Conservation (phyloP, 306 rosid species). For the Prunus persica region DNA sequence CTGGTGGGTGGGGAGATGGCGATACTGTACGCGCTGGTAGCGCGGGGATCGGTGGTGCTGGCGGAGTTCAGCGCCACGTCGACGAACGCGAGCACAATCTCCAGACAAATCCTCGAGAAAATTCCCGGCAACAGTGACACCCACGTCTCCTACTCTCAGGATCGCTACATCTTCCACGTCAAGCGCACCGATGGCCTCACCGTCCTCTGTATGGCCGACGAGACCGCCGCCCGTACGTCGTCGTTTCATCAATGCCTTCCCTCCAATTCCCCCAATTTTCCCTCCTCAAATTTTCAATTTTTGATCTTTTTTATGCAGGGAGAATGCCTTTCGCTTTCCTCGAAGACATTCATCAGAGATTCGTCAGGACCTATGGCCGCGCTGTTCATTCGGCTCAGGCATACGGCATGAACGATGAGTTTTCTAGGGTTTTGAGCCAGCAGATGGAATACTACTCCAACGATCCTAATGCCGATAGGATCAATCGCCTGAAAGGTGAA, state of each 20-base stretch:
- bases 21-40: slow-evolving; percentile 75
- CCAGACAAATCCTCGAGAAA: slow-evolving; percentile 82
- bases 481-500: slow-evolving; percentile 93
- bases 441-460: slow-evolving; percentile 83
- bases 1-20: slow-evolving; percentile 46
- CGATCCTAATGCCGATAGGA: slow-evolving; percentile 97
- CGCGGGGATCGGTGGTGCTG: slow-evolving; percentile 88
- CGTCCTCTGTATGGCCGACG: slow-evolving; percentile 98
- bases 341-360: slow-evolving; percentile 90
- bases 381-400: slow-evolving; percentile 80
- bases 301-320: slow-evolving; percentile 37
- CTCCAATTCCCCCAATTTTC: background rate
- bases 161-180: slow-evolving; percentile 84
- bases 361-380: slow-evolving; percentile 87
- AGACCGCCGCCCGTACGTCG: slow-evolving; percentile 69
- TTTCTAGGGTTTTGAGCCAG: slow-evolving; percentile 89
- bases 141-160: slow-evolving; percentile 90
- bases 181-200: slow-evolving; percentile 98
- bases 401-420: slow-evolving; percentile 92
- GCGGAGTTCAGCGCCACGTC: slow-evolving; percentile 76
- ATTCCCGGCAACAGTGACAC: slow-evolving; percentile 72
- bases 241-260: background rate
- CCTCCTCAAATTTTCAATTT: too few species aligned
- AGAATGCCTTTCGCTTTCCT: slow-evolving; percentile 93
- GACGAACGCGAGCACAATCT: slow-evolving; percentile 80